These are phyloP conservation scores for Tillandsia fasciculata DNA, from an alignment of 176 grass and related monocot species.

Conservation along the genomic window DNA sequence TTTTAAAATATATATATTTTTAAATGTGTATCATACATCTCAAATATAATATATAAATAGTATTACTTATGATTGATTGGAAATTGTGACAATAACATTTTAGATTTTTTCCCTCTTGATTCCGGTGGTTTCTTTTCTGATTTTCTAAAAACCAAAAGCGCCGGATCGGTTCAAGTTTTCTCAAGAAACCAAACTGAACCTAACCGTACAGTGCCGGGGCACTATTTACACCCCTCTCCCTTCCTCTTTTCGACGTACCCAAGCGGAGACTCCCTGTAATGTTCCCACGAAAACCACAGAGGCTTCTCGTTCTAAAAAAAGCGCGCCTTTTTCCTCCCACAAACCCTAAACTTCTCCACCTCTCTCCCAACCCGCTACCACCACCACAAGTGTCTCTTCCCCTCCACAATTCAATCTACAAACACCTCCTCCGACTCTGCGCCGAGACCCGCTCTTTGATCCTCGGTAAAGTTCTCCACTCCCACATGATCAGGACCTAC, in stretches of 20 bases:
- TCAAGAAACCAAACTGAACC: too few relatives aligned
- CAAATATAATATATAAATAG: too few relatives aligned
- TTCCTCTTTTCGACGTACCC: not conserved
- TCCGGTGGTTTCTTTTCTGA: too few relatives aligned
- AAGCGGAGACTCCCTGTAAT: not conserved
- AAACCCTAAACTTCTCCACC: not conserved
- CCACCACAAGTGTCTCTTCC: not conserved
- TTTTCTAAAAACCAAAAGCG: too few relatives aligned
- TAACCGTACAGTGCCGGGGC: too few relatives aligned
- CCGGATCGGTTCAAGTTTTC: too few relatives aligned
- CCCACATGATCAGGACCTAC: conserved; percentile 55
- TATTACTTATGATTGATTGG: too few relatives aligned
- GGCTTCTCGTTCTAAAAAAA: not conserved
- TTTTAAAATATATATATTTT: too few relatives aligned
- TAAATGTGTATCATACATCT: too few relatives aligned
- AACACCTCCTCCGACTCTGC: conserved; percentile 30
- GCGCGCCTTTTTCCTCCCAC: not conserved
- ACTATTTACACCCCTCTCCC: too few relatives aligned
- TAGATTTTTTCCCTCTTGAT: too few relatives aligned
- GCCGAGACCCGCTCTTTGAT: conserved; percentile 29
- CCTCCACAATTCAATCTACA: conserved; percentile 32
- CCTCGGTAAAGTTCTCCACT: conserved; percentile 39
- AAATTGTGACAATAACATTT: too few relatives aligned
- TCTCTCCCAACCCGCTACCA: not conserved
- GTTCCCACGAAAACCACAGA: not conserved